Evolutionary conservation across 768 basidiomycete species (phyloP).

Genomic region (Xerocomellus amylosporus): DNA sequence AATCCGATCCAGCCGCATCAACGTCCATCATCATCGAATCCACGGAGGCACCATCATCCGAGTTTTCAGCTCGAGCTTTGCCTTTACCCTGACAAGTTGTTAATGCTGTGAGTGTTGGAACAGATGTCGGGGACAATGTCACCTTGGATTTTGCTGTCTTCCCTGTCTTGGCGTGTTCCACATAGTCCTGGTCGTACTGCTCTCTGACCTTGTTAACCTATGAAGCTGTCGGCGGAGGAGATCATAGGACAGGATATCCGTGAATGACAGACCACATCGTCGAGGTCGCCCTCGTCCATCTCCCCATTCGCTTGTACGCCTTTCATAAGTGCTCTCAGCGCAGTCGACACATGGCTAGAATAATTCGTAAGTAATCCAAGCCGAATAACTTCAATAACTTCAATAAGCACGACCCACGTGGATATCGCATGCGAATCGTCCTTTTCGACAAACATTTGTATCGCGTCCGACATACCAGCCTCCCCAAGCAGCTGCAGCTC

Average conservation of each 20-base stretch:
- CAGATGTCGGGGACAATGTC: not conserved
- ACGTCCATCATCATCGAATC: slow-evolving; percentile 83
- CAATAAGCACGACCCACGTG: slow-evolving; percentile 49
- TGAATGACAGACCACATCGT: slow-evolving; percentile 56
- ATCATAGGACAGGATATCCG: not conserved
- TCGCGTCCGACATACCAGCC: slow-evolving; percentile 88
- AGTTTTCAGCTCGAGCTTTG: slow-evolving; percentile 48
- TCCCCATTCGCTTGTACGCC: slow-evolving; percentile 65
- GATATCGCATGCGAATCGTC: slow-evolving; percentile 93
- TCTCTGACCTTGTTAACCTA: slow-evolving; percentile 72
- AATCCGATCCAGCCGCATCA: slow-evolving; percentile 53
- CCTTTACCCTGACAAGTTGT: slow-evolving; percentile 46
- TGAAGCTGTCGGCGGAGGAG: not conserved
- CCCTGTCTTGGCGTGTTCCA: slow-evolving; percentile 41
- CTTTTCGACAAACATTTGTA: slow-evolving; percentile 95
- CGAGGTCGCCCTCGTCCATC: slow-evolving; percentile 69
- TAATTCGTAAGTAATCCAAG: not conserved
- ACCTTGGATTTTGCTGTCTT: slow-evolving; percentile 47
- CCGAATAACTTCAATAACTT: not conserved
- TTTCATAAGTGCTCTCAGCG: slow-evolving; percentile 62
- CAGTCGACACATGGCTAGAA: slow-evolving; percentile 62
- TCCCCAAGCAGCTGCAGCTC: slow-evolving; percentile 90
- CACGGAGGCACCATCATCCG: slow-evolving; percentile 45
- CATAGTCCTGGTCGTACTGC: slow-evolving; percentile 61
- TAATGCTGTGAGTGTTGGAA: not conserved